Conservation (phyloP, 1,139 yeast genomes). For the Sugiyamaella japonica region DNA sequence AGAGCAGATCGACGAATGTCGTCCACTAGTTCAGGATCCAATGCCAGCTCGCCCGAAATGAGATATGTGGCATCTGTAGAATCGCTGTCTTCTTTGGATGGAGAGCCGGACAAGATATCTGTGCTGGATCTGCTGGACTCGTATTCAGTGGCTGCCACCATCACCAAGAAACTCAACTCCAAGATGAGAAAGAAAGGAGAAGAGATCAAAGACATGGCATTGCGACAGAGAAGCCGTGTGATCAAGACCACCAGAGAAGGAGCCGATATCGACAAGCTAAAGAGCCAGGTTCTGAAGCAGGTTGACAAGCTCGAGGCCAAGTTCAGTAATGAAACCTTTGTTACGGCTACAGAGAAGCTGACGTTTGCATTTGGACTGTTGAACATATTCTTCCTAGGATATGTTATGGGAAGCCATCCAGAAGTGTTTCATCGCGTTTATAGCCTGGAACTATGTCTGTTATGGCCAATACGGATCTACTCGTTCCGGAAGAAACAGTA, state of each 20-base stretch:
- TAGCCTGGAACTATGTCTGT: slow-evolving; percentile 56
- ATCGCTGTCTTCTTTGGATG: slow-evolving; percentile 29
- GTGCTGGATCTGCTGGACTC: slow-evolving; percentile 40
- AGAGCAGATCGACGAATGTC: slow-evolving; percentile 8
- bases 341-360: slow-evolving; percentile 71
- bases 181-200: slow-evolving; percentile 35
- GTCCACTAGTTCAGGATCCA: slow-evolving; percentile 13
- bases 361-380: slow-evolving; percentile 77
- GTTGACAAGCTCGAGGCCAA: slow-evolving; percentile 60
- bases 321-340: slow-evolving; percentile 42
- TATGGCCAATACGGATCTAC: slow-evolving; percentile 84
- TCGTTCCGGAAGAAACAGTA: slow-evolving; percentile 76
- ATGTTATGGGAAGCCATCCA: slow-evolving; percentile 76
- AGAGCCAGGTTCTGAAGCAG: slow-evolving; percentile 35
- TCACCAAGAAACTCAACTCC: slow-evolving; percentile 34
- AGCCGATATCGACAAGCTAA: slow-evolving; percentile 40
- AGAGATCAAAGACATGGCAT: slow-evolving; percentile 36
- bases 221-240: slow-evolving; percentile 34
- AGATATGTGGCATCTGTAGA: slow-evolving; percentile 25
- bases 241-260: slow-evolving; percentile 31
- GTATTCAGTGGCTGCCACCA: slow-evolving; percentile 36
- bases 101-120: slow-evolving; percentile 33
- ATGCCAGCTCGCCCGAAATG: slow-evolving; percentile 21
- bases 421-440: slow-evolving; percentile 74
- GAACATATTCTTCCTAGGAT: slow-evolving; percentile 69